Evolutionary conservation across 176 grass and related monocot genomes (phyloP).

Genomic region (Triticum timopheevii): DNA sequence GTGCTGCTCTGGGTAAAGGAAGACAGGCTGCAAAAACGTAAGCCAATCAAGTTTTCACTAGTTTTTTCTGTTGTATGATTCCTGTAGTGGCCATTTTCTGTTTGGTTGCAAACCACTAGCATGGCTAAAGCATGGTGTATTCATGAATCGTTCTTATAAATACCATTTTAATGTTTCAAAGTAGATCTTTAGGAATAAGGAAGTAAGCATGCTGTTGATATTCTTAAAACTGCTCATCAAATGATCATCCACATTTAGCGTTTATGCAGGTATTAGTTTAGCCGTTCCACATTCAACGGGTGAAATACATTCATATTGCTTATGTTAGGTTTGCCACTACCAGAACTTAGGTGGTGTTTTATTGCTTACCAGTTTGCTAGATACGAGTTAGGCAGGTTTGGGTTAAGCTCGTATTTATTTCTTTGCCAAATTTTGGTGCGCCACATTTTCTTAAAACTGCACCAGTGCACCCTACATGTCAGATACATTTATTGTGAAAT

Average conservation of each 20-base stretch:
- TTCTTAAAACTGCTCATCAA: background rate
- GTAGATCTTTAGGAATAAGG: background rate
- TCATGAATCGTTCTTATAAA: background rate
- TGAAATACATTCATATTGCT: background rate
- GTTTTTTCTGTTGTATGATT: constrained; percentile 14
- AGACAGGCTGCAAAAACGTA: constrained; percentile 88
- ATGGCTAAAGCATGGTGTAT: background rate
- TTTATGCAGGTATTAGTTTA: background rate
- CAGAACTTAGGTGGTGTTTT: background rate
- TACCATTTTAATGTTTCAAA: background rate
- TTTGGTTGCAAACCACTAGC: background rate
- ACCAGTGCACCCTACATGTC: background rate
- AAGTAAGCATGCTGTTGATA: background rate
- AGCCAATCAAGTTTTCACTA: constrained; percentile 24
- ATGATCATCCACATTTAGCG: background rate
- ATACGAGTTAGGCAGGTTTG: background rate
- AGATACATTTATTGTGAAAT: background rate
- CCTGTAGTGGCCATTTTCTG: background rate
- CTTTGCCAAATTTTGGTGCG: background rate
- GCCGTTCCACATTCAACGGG: background rate
- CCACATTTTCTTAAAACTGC: background rate
- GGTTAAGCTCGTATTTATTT: background rate
- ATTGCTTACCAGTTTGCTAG: background rate
- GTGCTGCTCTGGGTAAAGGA: constrained; percentile 78
- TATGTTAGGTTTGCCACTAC: background rate